These are phyloP conservation scores for Fusarium sp. DNA, from an alignment of 2,329 filamentous ascomycete genomes.

Conservation along the genomic window DNA sequence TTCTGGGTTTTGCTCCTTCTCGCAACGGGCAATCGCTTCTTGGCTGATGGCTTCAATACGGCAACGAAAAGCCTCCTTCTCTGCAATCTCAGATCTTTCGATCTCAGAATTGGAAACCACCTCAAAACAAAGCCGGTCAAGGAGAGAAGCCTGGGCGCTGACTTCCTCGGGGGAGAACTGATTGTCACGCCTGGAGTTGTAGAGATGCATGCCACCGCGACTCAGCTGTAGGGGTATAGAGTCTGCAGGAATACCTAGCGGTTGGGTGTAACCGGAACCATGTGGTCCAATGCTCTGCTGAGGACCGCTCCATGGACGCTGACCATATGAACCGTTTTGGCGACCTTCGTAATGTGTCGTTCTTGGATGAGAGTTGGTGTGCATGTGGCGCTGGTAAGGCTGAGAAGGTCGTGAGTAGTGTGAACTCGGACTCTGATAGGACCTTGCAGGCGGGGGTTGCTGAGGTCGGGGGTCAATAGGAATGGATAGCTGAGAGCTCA, in stretches of 20 bases:
- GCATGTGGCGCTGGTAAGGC: conserved; percentile 37
- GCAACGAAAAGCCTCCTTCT: conserved; percentile 75
- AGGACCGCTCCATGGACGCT: conserved; percentile 37
- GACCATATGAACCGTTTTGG: conserved; percentile 24
- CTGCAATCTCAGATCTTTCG: conserved; percentile 64
- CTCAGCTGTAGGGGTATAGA: conserved; percentile 17
- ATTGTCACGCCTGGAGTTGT: conserved; percentile 36
- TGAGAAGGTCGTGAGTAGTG: conserved; percentile 41
- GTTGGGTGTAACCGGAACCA: conserved; percentile 42
- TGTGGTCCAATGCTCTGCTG: conserved; percentile 25
- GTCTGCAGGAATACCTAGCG: conserved; percentile 12
- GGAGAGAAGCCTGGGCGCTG: conserved; percentile 55
- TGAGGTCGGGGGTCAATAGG: conserved; percentile 60
- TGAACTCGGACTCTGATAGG: conserved; percentile 44
- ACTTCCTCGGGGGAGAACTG: conserved; percentile 56
- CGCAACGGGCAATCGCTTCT: conserved; percentile 62
- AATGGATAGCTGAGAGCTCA: conserved; percentile 66
- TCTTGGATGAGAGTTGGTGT: conserved; percentile 38
- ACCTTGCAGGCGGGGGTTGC: conserved; percentile 42
- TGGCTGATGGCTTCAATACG: conserved; percentile 71
- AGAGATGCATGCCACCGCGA: conserved; percentile 31
- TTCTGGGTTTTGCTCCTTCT: conserved; percentile 52
- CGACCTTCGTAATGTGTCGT: conserved; percentile 20
- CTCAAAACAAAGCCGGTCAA: conserved; percentile 58
- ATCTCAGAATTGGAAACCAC: conserved; percentile 68